These are phyloP conservation scores for Tricholoma saponaceum DNA, from an alignment of 768 basidiomycete species.

Conservation along the genomic window DNA sequence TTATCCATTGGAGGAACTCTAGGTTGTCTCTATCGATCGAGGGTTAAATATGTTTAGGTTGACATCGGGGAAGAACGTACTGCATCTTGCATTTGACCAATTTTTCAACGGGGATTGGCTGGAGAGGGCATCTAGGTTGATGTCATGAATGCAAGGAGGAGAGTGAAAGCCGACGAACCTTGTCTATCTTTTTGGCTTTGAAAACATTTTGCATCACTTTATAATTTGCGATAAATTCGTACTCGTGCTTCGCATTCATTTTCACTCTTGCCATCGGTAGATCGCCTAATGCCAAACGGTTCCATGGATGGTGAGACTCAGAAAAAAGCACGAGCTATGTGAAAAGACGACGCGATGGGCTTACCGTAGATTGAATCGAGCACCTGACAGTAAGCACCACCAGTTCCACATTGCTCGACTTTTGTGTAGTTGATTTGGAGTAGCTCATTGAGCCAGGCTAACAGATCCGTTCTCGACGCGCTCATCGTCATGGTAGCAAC, in stretches of 20 bases:
- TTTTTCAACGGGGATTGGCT: constrained; percentile 95
- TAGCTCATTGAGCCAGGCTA: constrained; percentile 93
- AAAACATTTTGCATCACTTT: constrained; percentile 93
- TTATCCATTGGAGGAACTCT: constrained; percentile 97
- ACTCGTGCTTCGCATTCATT: constrained; percentile 94
- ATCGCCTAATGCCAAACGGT: constrained; percentile 53
- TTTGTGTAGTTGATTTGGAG: constrained; percentile 90
- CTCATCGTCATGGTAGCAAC: constrained; percentile 38
- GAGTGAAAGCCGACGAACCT: constrained; percentile 45
- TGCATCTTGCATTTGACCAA: constrained; percentile 99
- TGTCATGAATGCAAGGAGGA: constrained; percentile 2
- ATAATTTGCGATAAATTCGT: constrained; percentile 93
- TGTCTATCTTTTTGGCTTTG: constrained; percentile 91
- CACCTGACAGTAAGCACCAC: constrained; percentile 93
- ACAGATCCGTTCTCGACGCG: constrained; percentile 80
- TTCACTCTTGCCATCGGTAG: constrained; percentile 90
- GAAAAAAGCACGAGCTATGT: constrained; percentile 2
- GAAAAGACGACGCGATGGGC: constrained; percentile 25
- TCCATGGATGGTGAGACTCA: constrained; percentile 5
- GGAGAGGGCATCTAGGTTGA: constrained; percentile 9
- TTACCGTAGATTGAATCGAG: constrained; percentile 91
- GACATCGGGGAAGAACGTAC: constrained; percentile 41
- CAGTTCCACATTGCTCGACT: constrained; percentile 87
- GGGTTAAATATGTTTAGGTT: neutral
- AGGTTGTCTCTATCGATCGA: constrained; percentile 76